Evolutionary conservation across 768 basidiomycete species (phyloP).

Genomic region (Mycena indigotica): DNA sequence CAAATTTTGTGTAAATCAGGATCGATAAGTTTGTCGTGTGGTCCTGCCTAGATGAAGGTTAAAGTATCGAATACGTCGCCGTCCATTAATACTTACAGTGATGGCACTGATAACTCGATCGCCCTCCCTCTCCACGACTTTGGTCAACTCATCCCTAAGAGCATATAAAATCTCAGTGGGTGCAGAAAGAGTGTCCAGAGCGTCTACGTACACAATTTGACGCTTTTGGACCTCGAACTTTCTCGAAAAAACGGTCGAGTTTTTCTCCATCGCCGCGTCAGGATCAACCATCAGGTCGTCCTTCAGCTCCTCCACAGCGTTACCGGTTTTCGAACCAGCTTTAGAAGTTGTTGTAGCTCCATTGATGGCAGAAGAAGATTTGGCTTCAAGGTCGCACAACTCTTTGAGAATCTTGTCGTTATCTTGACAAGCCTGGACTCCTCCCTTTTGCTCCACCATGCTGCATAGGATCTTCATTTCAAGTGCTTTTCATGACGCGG

Average conservation of each 20-base stretch:
- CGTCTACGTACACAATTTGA: constrained; percentile 29
- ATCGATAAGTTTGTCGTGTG: constrained; percentile 32
- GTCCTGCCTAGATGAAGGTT: constrained; percentile 27
- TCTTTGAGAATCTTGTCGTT: constrained; percentile 28
- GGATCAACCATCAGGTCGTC: constrained; percentile 29
- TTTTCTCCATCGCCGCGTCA: constrained; percentile 29
- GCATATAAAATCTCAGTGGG: too few relatives aligned
- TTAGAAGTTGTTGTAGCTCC: neutral
- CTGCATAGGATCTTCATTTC: neutral
- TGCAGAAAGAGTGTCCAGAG: too few relatives aligned
- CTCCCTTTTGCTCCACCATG: constrained; percentile 30
- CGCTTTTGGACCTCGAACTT: constrained; percentile 38
- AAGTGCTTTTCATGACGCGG: neutral
- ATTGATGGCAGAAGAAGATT: constrained; percentile 2
- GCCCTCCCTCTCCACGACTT: constrained; percentile 32
- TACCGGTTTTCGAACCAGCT: neutral
- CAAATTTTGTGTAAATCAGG: constrained; percentile 39
- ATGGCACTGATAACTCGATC: constrained; percentile 33
- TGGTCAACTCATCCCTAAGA: constrained; percentile 29
- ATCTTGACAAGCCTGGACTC: constrained; percentile 26
- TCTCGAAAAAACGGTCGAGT: constrained; percentile 33
- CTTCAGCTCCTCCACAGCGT: constrained; percentile 23
- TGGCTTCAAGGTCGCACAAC: constrained; percentile 21
- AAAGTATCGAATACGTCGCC: neutral
- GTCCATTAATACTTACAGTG: neutral